A percentile compares a stretch with the other conserved stretches of the same genome.
Evolutionary conservation across 2,329 filamentous ascomycete species (phyloP).

Genomic region (Penicillium nordicum): DNA sequence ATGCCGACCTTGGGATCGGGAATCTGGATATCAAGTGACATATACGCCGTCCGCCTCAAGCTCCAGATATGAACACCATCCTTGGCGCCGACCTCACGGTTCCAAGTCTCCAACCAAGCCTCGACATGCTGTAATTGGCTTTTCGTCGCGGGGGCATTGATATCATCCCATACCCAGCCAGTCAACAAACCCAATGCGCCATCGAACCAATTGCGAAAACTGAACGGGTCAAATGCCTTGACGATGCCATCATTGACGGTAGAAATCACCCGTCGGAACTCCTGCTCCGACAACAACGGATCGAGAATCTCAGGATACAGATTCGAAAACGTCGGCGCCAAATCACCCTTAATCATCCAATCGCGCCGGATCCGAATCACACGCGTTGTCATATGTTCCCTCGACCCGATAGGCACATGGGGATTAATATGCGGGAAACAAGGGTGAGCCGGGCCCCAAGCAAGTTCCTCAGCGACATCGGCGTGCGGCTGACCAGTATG

Average conservation of each 20-base stretch:
- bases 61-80: constrained; percentile 71
- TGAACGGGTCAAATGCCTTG: constrained; percentile 76
- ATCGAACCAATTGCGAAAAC: constrained; percentile 73
- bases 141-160: constrained; percentile 75
- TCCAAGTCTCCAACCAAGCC: constrained; percentile 83
- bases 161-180: constrained; percentile 92
- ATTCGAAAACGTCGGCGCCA: constrained; percentile 91
- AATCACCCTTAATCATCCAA: constrained; percentile 84
- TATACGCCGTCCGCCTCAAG: constrained; percentile 78
- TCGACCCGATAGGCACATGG: constrained; percentile 75
- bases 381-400: constrained; percentile 72
- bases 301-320: constrained; percentile 95
- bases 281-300: constrained; percentile 75
- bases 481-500: constrained; percentile 34
- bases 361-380: constrained; percentile 90
- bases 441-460: constrained; percentile 91
- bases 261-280: constrained; percentile 78
- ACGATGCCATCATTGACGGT: constrained; percentile 75
- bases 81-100: constrained; percentile 59
- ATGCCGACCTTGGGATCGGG: constrained; percentile 50
- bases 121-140: constrained; percentile 67
- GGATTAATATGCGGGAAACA: constrained; percentile 93
- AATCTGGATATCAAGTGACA: constrained; percentile 59
- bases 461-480: constrained; percentile 65
- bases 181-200: constrained; percentile 75